phyloP scores from a whole-genome alignment of 352 stramenopile species.

The Pelagophyceae sp. region DNA sequence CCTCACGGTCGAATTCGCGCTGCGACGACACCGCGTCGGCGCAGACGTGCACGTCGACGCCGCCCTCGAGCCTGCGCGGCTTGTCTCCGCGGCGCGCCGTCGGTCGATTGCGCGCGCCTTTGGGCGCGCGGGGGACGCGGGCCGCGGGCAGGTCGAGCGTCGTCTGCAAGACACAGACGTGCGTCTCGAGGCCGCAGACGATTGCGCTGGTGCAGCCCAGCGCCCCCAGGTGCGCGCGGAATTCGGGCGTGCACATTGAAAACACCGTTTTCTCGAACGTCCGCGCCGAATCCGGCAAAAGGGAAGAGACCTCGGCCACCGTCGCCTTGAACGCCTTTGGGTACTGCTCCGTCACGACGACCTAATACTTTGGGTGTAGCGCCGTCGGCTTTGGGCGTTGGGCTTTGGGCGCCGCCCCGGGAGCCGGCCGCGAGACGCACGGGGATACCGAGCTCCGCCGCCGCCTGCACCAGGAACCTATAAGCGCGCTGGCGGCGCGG shows the following conservation, averaged over 20 bases:
- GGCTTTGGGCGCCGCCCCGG: no score
- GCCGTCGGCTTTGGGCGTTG: no score
- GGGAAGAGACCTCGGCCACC: conserved; percentile 54
- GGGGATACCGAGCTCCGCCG: conserved; percentile 62
- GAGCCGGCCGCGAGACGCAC: no score
- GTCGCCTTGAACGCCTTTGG: conserved; percentile 57
- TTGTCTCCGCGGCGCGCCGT: no score
- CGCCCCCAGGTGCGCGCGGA: conserved; percentile 48
- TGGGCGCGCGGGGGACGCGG: no score
- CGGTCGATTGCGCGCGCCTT: no score
- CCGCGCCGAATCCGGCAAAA: conserved; percentile 45
- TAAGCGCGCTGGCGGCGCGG: no score
- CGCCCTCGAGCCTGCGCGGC: conserved; percentile 65
- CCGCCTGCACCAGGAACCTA: conserved; percentile 39
- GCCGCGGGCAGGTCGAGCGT: conserved; percentile 74
- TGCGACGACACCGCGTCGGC: conserved; percentile 72
- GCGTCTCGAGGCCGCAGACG: conserved; percentile 71
- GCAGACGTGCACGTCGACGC: conserved; percentile 73
- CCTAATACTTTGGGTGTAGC: no score
- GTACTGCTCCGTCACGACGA: conserved; percentile 74
- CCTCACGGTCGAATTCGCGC: conserved; percentile 59
- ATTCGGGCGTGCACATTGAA: conserved; percentile 70
- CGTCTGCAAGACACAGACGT: conserved; percentile 78
- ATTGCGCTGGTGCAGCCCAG: conserved; percentile 59
- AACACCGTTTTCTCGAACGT: conserved; percentile 77